Evolutionary conservation across 106 monocot genomes (phyloP).

Genomic region (Chionographis japonica): DNA sequence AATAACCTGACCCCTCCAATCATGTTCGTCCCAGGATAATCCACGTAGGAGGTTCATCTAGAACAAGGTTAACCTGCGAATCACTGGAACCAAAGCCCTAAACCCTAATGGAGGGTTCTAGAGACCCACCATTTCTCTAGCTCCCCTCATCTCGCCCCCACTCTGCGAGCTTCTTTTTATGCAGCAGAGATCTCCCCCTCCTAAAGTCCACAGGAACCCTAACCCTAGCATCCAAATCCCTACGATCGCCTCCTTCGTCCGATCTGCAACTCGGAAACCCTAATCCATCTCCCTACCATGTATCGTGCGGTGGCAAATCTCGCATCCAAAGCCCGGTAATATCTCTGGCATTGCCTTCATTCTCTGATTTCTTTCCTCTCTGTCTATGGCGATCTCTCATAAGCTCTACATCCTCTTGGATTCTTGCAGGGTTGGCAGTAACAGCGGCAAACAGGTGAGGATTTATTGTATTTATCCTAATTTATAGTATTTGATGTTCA

Average conservation of each 20-base stretch:
- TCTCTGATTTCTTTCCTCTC: background rate
- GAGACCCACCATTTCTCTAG: background rate
- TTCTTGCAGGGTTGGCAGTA: constrained; percentile 37
- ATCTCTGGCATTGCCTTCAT: background rate
- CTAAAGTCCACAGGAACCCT: background rate
- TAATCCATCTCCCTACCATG: constrained; percentile 18
- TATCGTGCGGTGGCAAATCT: constrained; percentile 56
- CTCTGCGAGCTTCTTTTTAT: too few species aligned
- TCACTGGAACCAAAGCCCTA: constrained; percentile 3
- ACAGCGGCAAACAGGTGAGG: constrained; percentile 42
- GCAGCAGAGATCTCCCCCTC: too few species aligned
- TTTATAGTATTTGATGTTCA: background rate
- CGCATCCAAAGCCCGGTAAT: constrained; percentile 59
- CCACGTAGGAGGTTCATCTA: too few species aligned
- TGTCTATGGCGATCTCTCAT: too few species aligned
- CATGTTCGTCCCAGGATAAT: too few species aligned
- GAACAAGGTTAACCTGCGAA: too few species aligned
- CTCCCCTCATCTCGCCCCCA: background rate
- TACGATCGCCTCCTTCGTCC: too few species aligned
- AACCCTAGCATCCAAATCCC: too few species aligned
- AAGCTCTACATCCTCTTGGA: background rate
- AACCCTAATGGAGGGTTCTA: background rate
- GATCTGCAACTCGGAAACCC: too few species aligned
- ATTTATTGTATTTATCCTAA: background rate
- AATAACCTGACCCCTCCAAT: too few species aligned